Base-by-base conservation (phyloP, 179 eudicot genomes). In the Silene coronaria region DNA sequence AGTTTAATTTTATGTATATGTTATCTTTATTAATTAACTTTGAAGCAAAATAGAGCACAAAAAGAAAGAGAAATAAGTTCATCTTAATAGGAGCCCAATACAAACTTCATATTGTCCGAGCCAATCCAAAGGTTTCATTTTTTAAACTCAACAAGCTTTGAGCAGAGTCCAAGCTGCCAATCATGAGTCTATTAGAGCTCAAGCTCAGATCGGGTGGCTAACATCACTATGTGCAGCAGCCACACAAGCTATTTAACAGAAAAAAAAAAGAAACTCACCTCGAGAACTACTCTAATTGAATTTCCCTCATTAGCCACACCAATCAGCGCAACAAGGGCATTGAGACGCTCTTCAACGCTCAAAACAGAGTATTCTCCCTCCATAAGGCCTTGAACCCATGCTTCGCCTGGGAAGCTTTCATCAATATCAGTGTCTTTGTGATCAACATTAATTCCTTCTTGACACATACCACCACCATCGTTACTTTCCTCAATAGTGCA, bases 231-330 rank as follows among this genome's bases (percentile, higher is more conserved):
- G 48, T 3, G 48, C 69, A 38, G 64, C 19, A 45, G 16, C 17
- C 27, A 42, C 55, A 34, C 9, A 5, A 27, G 72, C 61, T 9
- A 42, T 9, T 9, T 42, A 42, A 53, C 7, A 17, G 21, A 13
- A 48, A 0, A 6, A 62, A 13, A 69, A 61, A 5, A 72, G 58
- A 75, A 59, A 45, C 17, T 67, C 76, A 92, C 97, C 95, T 93
- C 98, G 16, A 93, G 84, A 71, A 85, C 85, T 51, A 83, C 21
- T 21, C 96, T 88, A 51, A 93, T 85, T 11, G 96, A 80, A 80
- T 90, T 93, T 45, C 98, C 98, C 87, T 93, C 98, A 78, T 84
- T 93, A 67, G 96, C 98, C 24, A 93, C 85, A 21, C 87, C 89
- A 81, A 91, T 82, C 64, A 93, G 85, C 14, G 98, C 88, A 73